Conservation (phyloP, 2,329 filamentous ascomycete species). For the Sphaerulina vaccinii region DNA sequence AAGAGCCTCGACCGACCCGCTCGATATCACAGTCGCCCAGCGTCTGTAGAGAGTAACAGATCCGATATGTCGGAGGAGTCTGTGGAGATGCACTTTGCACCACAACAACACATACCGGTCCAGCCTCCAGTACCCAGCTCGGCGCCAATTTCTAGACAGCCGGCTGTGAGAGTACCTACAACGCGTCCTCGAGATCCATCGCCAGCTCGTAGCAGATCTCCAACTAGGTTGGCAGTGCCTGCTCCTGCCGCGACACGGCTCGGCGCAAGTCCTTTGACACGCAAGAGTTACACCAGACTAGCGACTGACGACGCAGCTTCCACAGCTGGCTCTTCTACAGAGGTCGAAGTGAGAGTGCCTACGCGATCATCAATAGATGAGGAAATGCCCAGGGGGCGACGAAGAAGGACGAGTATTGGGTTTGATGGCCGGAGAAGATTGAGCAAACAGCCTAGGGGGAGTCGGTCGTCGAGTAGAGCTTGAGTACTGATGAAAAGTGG, state of each 20-base stretch:
- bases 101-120: constrained; percentile 3
- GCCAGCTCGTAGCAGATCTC: neutral
- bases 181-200: constrained; percentile 10
- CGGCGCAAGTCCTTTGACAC: constrained; percentile 48
- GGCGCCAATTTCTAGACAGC: neutral
- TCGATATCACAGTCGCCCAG: constrained; percentile 2
- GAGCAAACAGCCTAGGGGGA: constrained; percentile 25
- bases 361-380: constrained; percentile 19
- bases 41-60: constrained; percentile 17
- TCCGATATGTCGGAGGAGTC: constrained; percentile 19
- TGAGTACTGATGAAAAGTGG: no score
- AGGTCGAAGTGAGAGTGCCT: constrained; percentile 25
- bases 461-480: constrained; percentile 22
- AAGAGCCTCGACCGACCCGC: constrained; percentile 1
- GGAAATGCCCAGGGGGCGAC: constrained; percentile 11
- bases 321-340: constrained; percentile 18
- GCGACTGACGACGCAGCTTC: constrained; percentile 25
- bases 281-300: constrained; percentile 41
- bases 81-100: constrained; percentile 22
- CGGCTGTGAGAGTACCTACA: constrained; percentile 7
- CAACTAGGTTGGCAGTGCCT: constrained; percentile 7
- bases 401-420: constrained; percentile 24
- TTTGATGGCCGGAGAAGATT: constrained; percentile 27
- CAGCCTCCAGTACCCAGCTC: neutral
- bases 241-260: constrained; percentile 26